Conservation (phyloP, 192 early-diverging fungal genomes). For the Diversispora epigaea region DNA sequence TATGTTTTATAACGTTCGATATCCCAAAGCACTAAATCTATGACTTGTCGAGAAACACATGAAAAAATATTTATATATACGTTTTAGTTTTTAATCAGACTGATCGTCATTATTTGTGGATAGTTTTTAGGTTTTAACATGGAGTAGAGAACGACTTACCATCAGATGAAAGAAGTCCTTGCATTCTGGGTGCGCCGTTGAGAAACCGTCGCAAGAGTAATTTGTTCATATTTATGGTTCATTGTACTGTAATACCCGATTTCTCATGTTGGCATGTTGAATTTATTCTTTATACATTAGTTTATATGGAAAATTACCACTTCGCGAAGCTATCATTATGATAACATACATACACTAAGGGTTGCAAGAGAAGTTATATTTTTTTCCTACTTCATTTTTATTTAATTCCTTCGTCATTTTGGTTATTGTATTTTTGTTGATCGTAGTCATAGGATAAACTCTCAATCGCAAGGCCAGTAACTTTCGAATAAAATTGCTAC, state of each 20-base stretch:
- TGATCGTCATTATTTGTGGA: constrained; percentile 31
- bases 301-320: constrained; percentile 25
- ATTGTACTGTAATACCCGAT: constrained; percentile 23
- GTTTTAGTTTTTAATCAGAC: constrained; percentile 18
- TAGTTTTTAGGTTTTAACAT: constrained; percentile 27
- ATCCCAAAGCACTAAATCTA: constrained; percentile 59
- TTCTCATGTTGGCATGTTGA: constrained; percentile 31
- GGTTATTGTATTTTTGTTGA: constrained; percentile 24
- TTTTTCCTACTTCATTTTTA: constrained; percentile 25
- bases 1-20: constrained; percentile 63
- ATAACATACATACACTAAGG: constrained; percentile 25
- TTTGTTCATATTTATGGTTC: constrained; percentile 32
- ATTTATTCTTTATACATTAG: constrained; percentile 30
- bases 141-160: constrained; percentile 25
- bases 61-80: not conserved
- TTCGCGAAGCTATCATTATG: constrained; percentile 26
- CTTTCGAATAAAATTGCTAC: constrained; percentile 26
- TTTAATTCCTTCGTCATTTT: constrained; percentile 21
- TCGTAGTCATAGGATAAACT: constrained; percentile 23
- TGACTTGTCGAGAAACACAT: constrained; percentile 6
- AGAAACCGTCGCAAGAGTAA: constrained; percentile 24
- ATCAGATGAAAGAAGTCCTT: constrained; percentile 23
- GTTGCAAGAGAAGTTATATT: constrained; percentile 33
- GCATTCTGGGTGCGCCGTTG: constrained; percentile 23
- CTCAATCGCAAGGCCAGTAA: constrained; percentile 26